Conservation (phyloP, 352 stramenopile species). For the Phytophthora foliorum region DNA sequence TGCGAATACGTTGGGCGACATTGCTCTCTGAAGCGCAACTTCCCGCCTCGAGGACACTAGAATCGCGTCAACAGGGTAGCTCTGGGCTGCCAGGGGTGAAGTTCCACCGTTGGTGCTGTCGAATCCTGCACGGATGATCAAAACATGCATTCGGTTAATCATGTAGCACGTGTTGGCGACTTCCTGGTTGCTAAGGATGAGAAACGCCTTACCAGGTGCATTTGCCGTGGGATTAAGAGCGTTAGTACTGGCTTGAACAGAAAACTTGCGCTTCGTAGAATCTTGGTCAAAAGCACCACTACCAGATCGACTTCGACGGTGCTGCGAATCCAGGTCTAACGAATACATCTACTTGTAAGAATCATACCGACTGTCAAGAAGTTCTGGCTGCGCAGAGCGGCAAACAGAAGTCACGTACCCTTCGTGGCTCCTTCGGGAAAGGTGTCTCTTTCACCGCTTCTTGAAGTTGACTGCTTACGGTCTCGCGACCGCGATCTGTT, state of each 20-base stretch:
- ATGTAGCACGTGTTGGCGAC: not conserved
- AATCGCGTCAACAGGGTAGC: constrained; percentile 4
- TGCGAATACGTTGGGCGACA: constrained; percentile 21
- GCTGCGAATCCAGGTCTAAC: constrained; percentile 17
- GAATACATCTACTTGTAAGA: not conserved
- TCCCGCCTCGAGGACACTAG: constrained; percentile 24
- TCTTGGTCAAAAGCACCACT: constrained; percentile 20
- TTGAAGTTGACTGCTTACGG: constrained; percentile 23
- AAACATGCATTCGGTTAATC: not conserved
- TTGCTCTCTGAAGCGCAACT: constrained; percentile 8
- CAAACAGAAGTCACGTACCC: constrained; percentile 16
- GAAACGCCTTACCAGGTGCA: constrained; percentile 11
- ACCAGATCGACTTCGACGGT: constrained; percentile 19
- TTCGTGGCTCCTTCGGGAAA: not conserved
- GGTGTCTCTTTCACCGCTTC: constrained; percentile 8
- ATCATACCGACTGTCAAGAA: not conserved
- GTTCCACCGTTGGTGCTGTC: not conserved
- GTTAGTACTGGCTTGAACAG: constrained; percentile 22
- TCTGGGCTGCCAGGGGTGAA: constrained; percentile 1
- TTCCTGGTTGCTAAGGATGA: not conserved
- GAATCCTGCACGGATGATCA: not conserved
- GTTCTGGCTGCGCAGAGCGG: not conserved
- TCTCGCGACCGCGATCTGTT: constrained; percentile 19
- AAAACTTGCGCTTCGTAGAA: constrained; percentile 30
- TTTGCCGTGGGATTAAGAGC: constrained; percentile 14